Evolutionary conservation across 345 rosid species (phyloP).

Genomic region (Citrus australasica): DNA sequence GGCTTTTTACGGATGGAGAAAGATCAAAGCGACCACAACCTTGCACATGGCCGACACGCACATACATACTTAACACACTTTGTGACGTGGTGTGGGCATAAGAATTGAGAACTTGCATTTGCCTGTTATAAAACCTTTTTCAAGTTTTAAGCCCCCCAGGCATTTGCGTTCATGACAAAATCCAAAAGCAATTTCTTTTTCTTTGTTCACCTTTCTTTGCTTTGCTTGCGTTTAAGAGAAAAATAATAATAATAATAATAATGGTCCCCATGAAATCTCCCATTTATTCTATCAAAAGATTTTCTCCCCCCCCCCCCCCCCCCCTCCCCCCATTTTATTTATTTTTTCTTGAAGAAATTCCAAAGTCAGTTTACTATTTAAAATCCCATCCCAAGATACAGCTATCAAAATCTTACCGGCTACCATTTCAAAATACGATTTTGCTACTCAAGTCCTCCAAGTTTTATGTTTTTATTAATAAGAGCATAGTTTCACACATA

Average conservation of each 20-base stretch:
- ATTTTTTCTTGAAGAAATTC: not conserved
- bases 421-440: not conserved
- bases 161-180: too few species aligned
- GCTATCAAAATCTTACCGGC: slow-evolving; percentile 4
- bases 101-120: too few species aligned
- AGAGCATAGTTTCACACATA: not conserved
- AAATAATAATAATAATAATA: not conserved
- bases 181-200: too few species aligned
- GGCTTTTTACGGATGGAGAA: too few species aligned
- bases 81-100: too few species aligned
- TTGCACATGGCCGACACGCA: not conserved
- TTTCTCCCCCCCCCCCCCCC: not conserved
- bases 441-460: not conserved
- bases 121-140: too few species aligned
- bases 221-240: not conserved
- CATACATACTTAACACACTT: too few species aligned
- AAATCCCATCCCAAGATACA: not conserved
- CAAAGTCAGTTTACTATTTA: not conserved
- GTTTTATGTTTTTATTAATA: too few species aligned
- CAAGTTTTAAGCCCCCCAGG: too few species aligned
- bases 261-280: slow-evolving; percentile 47
- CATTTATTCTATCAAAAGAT: slow-evolving; percentile 39
- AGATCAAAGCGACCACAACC: not conserved
- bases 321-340: too few species aligned
- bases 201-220: not conserved